Evolutionary conservation across 2,329 filamentous ascomycete genomes (phyloP).

Genomic region (Fusarium sp.): DNA sequence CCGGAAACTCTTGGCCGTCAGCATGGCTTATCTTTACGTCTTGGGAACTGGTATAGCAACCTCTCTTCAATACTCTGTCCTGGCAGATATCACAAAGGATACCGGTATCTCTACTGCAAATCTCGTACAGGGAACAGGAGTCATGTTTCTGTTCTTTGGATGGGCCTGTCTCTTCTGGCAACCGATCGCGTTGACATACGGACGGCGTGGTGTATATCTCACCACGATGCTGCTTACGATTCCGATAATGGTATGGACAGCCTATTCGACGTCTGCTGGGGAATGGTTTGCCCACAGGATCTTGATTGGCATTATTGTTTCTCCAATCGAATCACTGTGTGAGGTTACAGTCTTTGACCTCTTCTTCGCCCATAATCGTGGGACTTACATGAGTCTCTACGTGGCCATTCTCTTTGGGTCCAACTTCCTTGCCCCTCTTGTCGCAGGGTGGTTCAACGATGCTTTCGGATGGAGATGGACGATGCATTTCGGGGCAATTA

Average conservation of each 20-base stretch:
- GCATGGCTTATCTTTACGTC: neutral
- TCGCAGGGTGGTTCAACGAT: neutral
- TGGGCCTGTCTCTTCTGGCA: neutral
- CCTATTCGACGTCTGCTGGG: neutral
- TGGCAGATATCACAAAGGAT: neutral
- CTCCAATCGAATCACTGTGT: neutral
- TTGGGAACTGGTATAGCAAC: neutral
- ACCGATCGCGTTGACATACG: neutral
- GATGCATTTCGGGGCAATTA: neutral
- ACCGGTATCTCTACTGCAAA: neutral
- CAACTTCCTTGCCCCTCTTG: neutral
- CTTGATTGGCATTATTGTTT: neutral
- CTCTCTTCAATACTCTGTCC: neutral
- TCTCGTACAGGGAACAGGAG: neutral
- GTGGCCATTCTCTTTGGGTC: neutral
- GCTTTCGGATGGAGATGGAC: neutral
- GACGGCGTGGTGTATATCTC: neutral
- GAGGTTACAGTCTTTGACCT: neutral
- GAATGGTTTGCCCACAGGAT: neutral
- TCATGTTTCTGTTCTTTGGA: neutral
- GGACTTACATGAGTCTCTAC: constrained; percentile 5
- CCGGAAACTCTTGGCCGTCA: neutral
- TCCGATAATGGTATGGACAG: neutral
- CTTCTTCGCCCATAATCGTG: neutral
- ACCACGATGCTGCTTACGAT: neutral